Base-by-base conservation (phyloP, 345 rosid species). In the Brassica nigra region DNA sequence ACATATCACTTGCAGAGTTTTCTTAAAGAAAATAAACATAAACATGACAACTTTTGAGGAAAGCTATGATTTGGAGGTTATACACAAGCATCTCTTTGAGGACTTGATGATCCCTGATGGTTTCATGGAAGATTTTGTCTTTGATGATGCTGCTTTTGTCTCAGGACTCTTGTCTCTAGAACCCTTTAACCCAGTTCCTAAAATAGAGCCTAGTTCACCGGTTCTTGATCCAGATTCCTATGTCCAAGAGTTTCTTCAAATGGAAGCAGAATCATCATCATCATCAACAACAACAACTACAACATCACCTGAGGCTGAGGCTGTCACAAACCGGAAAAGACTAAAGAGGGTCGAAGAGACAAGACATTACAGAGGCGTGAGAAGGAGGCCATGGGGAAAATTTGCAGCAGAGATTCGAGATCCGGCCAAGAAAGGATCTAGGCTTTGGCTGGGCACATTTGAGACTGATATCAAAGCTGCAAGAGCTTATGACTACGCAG, bases 381-480 rank as follows among this genome's bases (percentile, higher is more conserved):
- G 98, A 70, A 84, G 89, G 81, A 87, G 98, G 83, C 97, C 98
- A 3, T 94, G 98, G 98, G 98, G 98, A 0, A 94, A 90, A 81
- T 94, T 82, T 59, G 98, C 97, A 0, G 98, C 98, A 10, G 98
- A 94, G 90, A 94, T 94, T 54, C 88, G 98, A 33, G 98, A 94
- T 78, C 97, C 98, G 3, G 76, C 73, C 15, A 78, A 87, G 68
- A 92, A 91, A 66, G 98, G 98, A 2, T 81, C 89, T 11, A 83
- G 98, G 75, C 84, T 92, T 8, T 94, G 98, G 98, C 71, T 94
- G 65, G 98, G 98, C 30, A 94, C 98, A 11, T 94, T 84, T 58
- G 95, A 90, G 65, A 78, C 67, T 15, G 95, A 85, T 42, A 30
- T 86, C 20, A 97, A 88, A 76, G 98, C 98, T 34, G 98, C 98